Evolutionary conservation across 2,329 filamentous ascomycete genomes (phyloP).

Genomic region (Aspergillus luchuensis): DNA sequence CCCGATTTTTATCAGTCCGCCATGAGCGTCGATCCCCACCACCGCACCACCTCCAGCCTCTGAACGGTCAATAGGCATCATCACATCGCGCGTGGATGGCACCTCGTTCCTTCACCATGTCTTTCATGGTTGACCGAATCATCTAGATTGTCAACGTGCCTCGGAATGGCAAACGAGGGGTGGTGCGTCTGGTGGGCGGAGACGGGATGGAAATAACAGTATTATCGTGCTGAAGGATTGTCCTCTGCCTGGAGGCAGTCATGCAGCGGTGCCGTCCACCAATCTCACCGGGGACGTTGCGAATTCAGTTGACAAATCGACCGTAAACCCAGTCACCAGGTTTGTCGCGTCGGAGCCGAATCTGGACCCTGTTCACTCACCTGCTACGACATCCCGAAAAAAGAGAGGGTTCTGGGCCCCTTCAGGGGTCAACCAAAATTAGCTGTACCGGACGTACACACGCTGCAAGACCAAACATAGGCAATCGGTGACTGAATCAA

Average conservation of each 20-base stretch:
- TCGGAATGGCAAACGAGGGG: not conserved
- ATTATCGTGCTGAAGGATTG: not conserved
- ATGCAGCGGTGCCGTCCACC: not conserved
- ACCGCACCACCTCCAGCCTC: constrained; percentile 5
- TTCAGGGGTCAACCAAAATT: constrained; percentile 2
- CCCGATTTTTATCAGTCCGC: constrained; percentile 6
- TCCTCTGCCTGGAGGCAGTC: not conserved
- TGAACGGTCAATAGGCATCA: constrained; percentile 4
- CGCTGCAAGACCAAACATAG: not conserved
- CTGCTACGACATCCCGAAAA: constrained; percentile 5
- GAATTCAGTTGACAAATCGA: not conserved
- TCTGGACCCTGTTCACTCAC: constrained; percentile 14
- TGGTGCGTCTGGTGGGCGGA: not conserved
- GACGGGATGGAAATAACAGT: not conserved
- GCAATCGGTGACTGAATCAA: not conserved
- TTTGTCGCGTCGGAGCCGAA: constrained; percentile 7
- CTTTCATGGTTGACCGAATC: not conserved
- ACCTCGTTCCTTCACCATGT: not conserved
- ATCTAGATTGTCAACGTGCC: not conserved
- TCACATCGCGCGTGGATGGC: constrained; percentile 5
- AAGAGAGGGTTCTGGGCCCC: constrained; percentile 7
- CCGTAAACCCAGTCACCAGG: constrained; percentile 13
- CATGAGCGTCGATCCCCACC: constrained; percentile 16
- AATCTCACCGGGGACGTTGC: not conserved
- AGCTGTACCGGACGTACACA: constrained; percentile 2